Evolutionary conservation across 805 yeast genomes (phyloP).

Genomic region (Kuraishia cidri): DNA sequence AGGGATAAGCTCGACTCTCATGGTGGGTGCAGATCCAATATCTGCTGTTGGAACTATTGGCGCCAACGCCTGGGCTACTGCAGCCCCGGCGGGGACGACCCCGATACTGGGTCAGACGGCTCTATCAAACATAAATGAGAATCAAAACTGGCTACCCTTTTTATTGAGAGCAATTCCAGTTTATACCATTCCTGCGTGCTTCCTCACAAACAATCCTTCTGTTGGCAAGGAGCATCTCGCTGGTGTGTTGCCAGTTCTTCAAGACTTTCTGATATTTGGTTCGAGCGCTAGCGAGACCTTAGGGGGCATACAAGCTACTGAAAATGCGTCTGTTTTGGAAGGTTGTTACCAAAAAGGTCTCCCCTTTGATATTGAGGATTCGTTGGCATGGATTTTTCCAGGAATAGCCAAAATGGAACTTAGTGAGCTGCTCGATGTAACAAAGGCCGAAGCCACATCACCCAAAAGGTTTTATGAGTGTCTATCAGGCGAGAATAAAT

Average conservation of each 20-base stretch:
- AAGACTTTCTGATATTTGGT: conserved; percentile 17
- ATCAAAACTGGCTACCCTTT: conserved; percentile 60
- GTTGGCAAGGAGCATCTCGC: conserved; percentile 12
- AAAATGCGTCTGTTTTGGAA: too few species aligned
- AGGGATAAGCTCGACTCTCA: neutral
- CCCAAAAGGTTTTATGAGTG: too few species aligned
- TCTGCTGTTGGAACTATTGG: conserved; percentile 7
- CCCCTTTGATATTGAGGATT: too few species aligned
- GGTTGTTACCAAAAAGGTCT: too few species aligned
- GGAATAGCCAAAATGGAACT: conserved; percentile 14
- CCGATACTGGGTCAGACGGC: too few species aligned
- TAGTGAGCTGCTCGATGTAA: conserved; percentile 11
- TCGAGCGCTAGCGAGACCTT: too few species aligned
- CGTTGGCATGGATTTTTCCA: conserved; percentile 10
- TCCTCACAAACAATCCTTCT: conserved; percentile 27
- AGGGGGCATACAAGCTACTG: too few species aligned
- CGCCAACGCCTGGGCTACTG: too few species aligned
- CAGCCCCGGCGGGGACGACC: too few species aligned
- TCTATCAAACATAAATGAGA: conserved; percentile 10
- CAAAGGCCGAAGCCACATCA: too few species aligned
- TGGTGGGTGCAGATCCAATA: neutral
- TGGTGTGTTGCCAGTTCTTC: conserved; percentile 19
- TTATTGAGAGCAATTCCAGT: conserved; percentile 56
- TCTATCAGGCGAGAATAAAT: too few species aligned
- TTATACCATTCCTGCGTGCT: conserved; percentile 48